Conservation (phyloP, 257 asterid genomes). For the Solanum ahanhuiri region DNA sequence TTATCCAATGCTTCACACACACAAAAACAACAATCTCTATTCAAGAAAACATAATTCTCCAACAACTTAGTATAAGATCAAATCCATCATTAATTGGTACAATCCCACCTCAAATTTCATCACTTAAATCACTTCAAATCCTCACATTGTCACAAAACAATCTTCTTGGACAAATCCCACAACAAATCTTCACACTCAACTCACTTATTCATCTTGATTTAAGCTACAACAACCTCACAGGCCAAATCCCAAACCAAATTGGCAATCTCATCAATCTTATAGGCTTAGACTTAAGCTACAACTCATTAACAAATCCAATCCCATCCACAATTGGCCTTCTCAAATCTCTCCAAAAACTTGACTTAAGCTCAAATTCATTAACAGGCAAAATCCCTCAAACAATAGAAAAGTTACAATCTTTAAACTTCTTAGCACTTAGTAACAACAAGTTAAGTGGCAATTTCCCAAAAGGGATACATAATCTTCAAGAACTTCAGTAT, state of each 20-base stretch:
- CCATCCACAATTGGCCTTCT: constrained; percentile 43
- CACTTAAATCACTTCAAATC: constrained; percentile 55
- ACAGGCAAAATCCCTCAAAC: constrained; percentile 49
- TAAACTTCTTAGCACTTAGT: constrained; percentile 64
- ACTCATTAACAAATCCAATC: constrained; percentile 32
- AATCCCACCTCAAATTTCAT: constrained; percentile 56
- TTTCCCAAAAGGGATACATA: constrained; percentile 32
- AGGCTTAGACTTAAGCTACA: constrained; percentile 74
- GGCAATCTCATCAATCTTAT: constrained; percentile 41
- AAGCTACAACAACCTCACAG: constrained; percentile 62
- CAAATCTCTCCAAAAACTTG: constrained; percentile 57
- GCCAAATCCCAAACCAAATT: constrained; percentile 31
- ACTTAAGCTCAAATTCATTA: constrained; percentile 60
- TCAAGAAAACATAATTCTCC: constrained; percentile 20
- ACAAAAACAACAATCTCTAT: constrained; percentile 26
- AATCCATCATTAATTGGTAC: constrained; percentile 53
- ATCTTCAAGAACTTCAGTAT: constrained; percentile 43
- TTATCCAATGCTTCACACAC: constrained; percentile 50
- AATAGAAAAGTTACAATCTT: constrained; percentile 26
- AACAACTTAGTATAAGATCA: constrained; percentile 59
- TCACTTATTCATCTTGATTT: constrained; percentile 65
- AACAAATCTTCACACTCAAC: constrained; percentile 25
- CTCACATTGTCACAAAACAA: constrained; percentile 76
- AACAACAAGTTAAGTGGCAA: constrained; percentile 41
- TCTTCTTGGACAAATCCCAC: constrained; percentile 43